Base-by-base conservation (phyloP, 495 filamentous ascomycete genomes). In the Evansstolkia leycettana region DNA sequence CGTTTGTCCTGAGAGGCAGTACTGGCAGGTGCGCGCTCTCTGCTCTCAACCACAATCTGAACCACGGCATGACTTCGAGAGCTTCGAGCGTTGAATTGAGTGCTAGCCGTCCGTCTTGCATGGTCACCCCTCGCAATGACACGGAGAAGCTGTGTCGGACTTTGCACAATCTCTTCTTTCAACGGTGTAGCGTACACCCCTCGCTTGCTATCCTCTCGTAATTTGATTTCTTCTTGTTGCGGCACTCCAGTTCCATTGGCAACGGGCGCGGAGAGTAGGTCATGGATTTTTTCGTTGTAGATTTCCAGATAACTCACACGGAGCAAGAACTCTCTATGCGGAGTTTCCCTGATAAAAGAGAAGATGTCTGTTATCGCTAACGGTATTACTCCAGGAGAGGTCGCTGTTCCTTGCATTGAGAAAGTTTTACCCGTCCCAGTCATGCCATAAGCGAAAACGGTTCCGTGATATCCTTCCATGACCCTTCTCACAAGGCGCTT, bases 391-490 rank as follows among this genome's bases (percentile, higher is more conserved):
- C 90, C 90, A 2, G 90, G 90, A n/a, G 82, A 92, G 3, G 82
- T 85, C 32, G 90, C 87, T 16, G 90, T 98, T 39, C 90, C 90
- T 58, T 98, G 90, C 90, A 98, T 98, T 30, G 88, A 94, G 46
- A 95, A 98, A 7, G 90, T 98, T 57, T 98, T 98, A 28, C 90
- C 90, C 2, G 90, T 98, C 27, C 90, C 90, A 15, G 90, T 98
- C 92, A 96, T 95, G 49, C 90, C 90, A 58, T 98, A 98, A 13
- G 90, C 90, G 49, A 98, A 98, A 11, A 98, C 90, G 1, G 90
- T 98, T 37, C 88, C 90, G 52, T 96, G 89, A 48, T 96, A 98
- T 19, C 90, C 90, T 65, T 98, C 89, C 90, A 98, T 98, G 13
- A 98, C 90, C 42, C 90, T 73, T 43, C 90, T 79, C 17, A 98